Conservation (phyloP, 164 flowering plant species). For the Aristolochia fimbriata region DNA sequence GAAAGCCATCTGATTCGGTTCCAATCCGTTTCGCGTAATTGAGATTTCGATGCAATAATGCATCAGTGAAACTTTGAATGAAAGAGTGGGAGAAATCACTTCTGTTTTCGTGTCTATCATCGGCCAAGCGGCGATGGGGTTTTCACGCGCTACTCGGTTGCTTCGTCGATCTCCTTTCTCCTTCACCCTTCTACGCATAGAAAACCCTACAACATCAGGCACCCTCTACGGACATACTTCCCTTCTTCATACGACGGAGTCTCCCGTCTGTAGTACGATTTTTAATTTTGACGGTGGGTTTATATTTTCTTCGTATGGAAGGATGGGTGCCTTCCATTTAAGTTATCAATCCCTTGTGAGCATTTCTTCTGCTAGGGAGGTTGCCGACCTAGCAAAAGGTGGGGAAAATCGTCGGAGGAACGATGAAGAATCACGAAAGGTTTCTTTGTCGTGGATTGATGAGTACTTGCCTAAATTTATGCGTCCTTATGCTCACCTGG, state of each 20-base stretch:
- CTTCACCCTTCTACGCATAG: constrained; percentile 3
- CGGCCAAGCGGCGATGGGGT: constrained; percentile 21
- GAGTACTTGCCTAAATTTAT: constrained; percentile 42
- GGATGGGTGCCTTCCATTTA: background rate
- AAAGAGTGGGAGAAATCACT: no score
- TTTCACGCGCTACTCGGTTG: constrained; percentile 28
- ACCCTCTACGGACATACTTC: background rate
- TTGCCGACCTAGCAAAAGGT: background rate
- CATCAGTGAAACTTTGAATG: no score
- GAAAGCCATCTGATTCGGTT: no score
- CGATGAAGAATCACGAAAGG: constrained; percentile 5
- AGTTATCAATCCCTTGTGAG: background rate
- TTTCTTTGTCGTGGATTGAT: constrained; percentile 58
- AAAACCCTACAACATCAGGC: background rate
- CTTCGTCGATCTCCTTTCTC: constrained; percentile 11
- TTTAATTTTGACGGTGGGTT: background rate
- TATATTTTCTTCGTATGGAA: background rate
- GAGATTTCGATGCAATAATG: no score
- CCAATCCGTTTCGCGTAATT: no score
- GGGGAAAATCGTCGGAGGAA: constrained; percentile 8
- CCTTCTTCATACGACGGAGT: constrained; percentile 4
- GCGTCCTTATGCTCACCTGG: constrained; percentile 72
- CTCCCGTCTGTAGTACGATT: background rate
- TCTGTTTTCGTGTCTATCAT: no score
- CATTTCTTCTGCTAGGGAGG: constrained; percentile 13